A percentile compares a stretch with the other conserved stretches of the same genome.
These are phyloP conservation scores for Agastache rugosa DNA, from an alignment of 257 asterid genomes.

Conservation along the genomic window DNA sequence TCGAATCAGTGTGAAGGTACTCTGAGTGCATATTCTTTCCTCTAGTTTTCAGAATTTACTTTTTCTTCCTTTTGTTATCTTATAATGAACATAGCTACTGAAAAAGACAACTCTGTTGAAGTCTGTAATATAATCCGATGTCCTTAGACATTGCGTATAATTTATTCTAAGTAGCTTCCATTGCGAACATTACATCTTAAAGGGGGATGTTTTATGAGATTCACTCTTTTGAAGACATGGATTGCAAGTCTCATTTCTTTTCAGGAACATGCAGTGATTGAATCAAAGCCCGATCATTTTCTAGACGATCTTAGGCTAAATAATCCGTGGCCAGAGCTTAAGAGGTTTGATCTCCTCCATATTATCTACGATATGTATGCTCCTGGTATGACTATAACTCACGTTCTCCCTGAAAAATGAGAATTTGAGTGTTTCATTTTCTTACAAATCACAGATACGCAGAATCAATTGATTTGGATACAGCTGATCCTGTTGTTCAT, in stretches of 20 bases:
- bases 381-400: not conserved
- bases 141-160: not conserved
- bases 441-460: conserved; percentile 58
- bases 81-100: conserved; percentile 19
- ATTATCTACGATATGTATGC: conserved; percentile 14
- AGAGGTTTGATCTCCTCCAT: conserved; percentile 57
- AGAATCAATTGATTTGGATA: conserved; percentile 77
- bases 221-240: conserved; percentile 2
- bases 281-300: conserved; percentile 96
- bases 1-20: conserved; percentile 92
- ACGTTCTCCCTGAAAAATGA: conserved; percentile 28
- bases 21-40: conserved; percentile 14
- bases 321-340: conserved; percentile 94
- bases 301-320: conserved; percentile 91
- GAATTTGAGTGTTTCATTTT: conserved; percentile 22
- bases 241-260: conserved; percentile 35
- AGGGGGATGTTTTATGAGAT: conserved; percentile 12
- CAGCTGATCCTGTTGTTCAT: conserved; percentile 75
- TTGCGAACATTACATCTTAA: not conserved
- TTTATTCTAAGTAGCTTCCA: conserved; percentile 14
- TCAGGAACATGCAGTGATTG: conserved; percentile 96
- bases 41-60: conserved; percentile 2
- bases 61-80: conserved; percentile 12
- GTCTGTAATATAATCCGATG: not conserved
- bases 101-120: conserved; percentile 16